Percentiles rank a stretch among this genome's conserved stretches.
Conservation (phyloP, 768 basidiomycete species). For the Calvatia gigantea region DNA sequence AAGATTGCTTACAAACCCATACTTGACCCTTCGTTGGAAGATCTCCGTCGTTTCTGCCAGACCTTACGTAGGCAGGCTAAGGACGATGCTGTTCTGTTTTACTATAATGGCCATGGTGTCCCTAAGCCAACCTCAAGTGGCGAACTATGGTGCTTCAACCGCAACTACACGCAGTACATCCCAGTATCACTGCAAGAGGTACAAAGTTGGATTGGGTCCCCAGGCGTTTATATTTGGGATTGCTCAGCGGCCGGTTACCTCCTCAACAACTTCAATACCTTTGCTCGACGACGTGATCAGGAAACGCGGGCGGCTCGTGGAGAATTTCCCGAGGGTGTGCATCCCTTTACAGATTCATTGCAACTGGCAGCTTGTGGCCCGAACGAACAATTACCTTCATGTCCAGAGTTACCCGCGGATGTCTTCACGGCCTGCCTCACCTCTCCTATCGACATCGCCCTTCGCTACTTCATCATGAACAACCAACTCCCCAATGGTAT, state of each 20-base stretch:
- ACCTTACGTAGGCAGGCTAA: slow-evolving; percentile 84
- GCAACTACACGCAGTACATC: slow-evolving; percentile 96
- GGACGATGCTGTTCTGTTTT: slow-evolving; percentile 91
- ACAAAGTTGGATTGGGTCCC: slow-evolving; percentile 90
- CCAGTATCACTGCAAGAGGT: slow-evolving; percentile 93
- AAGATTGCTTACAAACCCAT: slow-evolving; percentile 95
- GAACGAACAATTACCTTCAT: slow-evolving; percentile 88
- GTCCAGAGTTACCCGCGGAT: slow-evolving; percentile 95
- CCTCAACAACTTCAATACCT: slow-evolving; percentile 81
- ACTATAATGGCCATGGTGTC: slow-evolving; percentile 98
- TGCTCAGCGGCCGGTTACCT: slow-evolving; percentile 97
- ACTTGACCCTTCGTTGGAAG: slow-evolving; percentile 92
- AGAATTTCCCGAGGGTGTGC: slow-evolving; percentile 55
- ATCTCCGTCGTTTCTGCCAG: slow-evolving; percentile 83
- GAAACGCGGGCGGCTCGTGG: slow-evolving; percentile 57
- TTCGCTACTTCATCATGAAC: slow-evolving; percentile 91
- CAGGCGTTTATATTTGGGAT: slow-evolving; percentile 98
- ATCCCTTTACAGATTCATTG: slow-evolving; percentile 81
- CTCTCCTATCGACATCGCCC: slow-evolving; percentile 95
- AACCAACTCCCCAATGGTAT: slow-evolving; percentile 80
- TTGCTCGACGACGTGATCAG: slow-evolving; percentile 71
- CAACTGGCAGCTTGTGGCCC: slow-evolving; percentile 94
- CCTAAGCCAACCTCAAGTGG: slow-evolving; percentile 94
- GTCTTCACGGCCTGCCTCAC: slow-evolving; percentile 97
- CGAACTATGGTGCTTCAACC: slow-evolving; percentile 98